A percentile compares a stretch with the other conserved stretches of the same genome.
These are phyloP conservation scores for Salix suchowensis DNA, from an alignment of 345 rosid species.

Conservation along the genomic window DNA sequence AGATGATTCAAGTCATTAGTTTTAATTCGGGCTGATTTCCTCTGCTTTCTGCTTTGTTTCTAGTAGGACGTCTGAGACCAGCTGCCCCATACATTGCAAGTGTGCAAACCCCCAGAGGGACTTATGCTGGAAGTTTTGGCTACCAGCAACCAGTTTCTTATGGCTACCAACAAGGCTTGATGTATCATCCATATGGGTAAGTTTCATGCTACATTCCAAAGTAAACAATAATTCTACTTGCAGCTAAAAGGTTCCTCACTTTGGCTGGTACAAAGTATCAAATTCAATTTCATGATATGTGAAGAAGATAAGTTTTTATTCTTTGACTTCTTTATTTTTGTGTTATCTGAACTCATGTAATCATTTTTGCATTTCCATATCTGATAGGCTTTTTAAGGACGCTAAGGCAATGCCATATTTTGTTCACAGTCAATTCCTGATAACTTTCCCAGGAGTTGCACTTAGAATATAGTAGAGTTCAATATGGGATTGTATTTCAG, in stretches of 20 bases:
- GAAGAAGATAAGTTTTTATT: background rate
- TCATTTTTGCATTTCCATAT: background rate
- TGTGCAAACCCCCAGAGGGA: conserved; percentile 59
- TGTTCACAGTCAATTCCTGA: background rate
- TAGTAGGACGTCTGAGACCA: conserved; percentile 65
- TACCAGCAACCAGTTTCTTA: conserved; percentile 72
- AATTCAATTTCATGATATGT: background rate
- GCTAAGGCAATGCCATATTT: background rate
- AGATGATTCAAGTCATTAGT: background rate
- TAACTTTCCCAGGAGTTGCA: background rate
- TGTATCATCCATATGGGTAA: conserved; percentile 84
- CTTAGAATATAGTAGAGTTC: background rate
- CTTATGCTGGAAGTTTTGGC: conserved; percentile 58
- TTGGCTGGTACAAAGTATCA: background rate
- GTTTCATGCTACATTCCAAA: conserved; percentile 23
- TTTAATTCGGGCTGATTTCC: background rate
- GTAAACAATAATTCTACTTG: background rate
- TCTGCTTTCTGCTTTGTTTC: background rate
- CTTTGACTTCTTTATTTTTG: too few species aligned
- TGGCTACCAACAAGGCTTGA: conserved; percentile 66
- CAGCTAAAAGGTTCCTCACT: background rate
- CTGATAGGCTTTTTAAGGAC: background rate
- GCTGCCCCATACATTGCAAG: conserved; percentile 48
- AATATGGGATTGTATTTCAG: background rate
- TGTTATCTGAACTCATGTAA: background rate